Evolutionary conservation across 192 early-diverging fungal genomes (phyloP).

Genomic region (Coemansia sp.): DNA sequence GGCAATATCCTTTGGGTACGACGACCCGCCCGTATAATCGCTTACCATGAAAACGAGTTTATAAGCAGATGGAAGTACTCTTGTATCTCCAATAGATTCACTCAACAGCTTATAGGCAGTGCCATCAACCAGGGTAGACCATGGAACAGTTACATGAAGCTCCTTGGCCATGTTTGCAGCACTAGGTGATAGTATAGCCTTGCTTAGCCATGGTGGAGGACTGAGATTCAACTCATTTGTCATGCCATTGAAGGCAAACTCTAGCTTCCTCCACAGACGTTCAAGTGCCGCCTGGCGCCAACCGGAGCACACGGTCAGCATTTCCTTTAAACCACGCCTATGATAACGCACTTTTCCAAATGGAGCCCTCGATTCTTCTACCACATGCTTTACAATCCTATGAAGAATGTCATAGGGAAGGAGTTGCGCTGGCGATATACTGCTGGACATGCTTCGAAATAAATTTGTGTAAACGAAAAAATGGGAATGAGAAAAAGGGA

Average conservation of each 20-base stretch:
- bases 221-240: background rate
- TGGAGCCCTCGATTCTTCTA: background rate
- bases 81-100: background rate
- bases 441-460: background rate
- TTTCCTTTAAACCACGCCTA: background rate
- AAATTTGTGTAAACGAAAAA: background rate
- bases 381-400: background rate
- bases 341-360: background rate
- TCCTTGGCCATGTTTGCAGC: background rate
- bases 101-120: background rate
- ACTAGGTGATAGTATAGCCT: background rate
- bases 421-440: background rate
- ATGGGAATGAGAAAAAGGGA: background rate
- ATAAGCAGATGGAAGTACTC: background rate
- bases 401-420: background rate
- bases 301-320: background rate
- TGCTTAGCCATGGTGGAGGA: background rate
- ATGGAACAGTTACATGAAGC: background rate
- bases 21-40: background rate
- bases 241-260: background rate
- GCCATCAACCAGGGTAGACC: background rate
- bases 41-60: background rate
- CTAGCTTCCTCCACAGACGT: background rate
- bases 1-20: background rate
- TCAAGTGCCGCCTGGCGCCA: background rate